Evolutionary conservation across 2,329 filamentous ascomycete species (phyloP).

Genomic region (Colletotrichum lini): DNA sequence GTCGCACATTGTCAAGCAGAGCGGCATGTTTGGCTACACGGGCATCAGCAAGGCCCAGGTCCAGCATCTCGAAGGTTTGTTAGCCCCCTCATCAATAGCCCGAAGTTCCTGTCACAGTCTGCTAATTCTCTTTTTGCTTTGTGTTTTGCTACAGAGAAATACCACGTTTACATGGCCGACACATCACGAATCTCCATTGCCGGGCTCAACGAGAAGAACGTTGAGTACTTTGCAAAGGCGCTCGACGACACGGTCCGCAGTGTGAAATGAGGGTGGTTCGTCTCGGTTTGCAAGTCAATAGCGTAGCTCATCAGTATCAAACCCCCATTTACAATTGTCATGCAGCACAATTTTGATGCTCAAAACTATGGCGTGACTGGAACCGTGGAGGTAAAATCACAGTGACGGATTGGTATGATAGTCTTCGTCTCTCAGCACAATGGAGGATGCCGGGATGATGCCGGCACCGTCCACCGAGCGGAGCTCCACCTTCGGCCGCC

Average conservation of each 20-base stretch:
- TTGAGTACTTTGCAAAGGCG: constrained; percentile 50
- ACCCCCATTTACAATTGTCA: neutral
- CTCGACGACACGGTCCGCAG: constrained; percentile 33
- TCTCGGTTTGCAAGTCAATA: neutral
- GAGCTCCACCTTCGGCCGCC: constrained; percentile 38
- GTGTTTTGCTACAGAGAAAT: constrained; percentile 45
- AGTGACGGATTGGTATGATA: neutral
- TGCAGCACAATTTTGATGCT: neutral
- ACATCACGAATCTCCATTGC: constrained; percentile 58
- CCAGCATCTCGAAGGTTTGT: constrained; percentile 49
- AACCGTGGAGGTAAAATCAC: no score
- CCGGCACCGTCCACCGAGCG: constrained; percentile 3
- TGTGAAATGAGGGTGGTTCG: neutral
- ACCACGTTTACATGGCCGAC: constrained; percentile 57
- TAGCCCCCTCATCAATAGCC: neutral
- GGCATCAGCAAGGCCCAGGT: constrained; percentile 66
- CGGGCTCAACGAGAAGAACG: constrained; percentile 54
- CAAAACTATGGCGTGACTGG: neutral
- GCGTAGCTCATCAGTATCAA: neutral
- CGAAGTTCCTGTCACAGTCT: neutral
- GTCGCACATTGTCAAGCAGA: constrained; percentile 55
- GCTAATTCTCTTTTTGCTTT: fast-evolving
- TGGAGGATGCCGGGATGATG: constrained; percentile 1
- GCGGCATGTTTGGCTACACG: constrained; percentile 60
- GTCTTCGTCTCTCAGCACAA: neutral